Evolutionary conservation across 2,329 filamentous ascomycete genomes (phyloP), one percentile per base, ranked within the genome.

Genomic region (Pseudopyrenochaeta lycopersici): DNA sequence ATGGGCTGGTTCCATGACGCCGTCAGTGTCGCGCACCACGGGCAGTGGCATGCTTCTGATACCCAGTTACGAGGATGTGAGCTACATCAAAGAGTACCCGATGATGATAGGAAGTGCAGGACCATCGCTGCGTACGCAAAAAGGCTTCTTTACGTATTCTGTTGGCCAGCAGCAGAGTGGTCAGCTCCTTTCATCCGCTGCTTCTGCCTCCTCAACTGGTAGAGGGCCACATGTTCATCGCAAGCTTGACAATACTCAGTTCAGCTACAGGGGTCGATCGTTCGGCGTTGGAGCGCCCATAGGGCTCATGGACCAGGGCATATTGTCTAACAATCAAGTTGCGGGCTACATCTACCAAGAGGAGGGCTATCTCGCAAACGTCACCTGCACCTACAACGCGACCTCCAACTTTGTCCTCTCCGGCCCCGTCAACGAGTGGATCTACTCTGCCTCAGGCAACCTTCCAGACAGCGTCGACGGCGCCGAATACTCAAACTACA

Each of bases 241-340:
- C n/a, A 69, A 69, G 40, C 56, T 63, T 14, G 67, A 69, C 56
- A 69, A 68, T 40, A 66, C 66, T 1, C 66, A 63, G 18, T 70
- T 66, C 49, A 69, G 64, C 43, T 69, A 69, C 46, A 47, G 51
- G 4, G 66, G 66, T 40, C 75, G 79, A 61, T 74, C 77, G 1
- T 79, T 79, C 62, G 78, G 77, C 62, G 76, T 79, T 17, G 78
- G 77, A 49, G 76, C 76, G 41, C 72, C 78, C n/a, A 68, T 76
- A 7, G 64, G 66, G 11, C 53, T 70, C 4, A 62, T 57, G 36
- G 67, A 70, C 36, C 43, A 53, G 9, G 18, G 31, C 3, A 66
- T 70, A 5, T 42, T 50, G 10, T 58, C 60, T 15, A 58, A 63
- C 33, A 47, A 12, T 9, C 59, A 63, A 21, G 62, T 58, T 12